phyloP scores from a whole-genome alignment of 495 filamentous ascomycete genomes.

The Penicillium cinerascens region DNA sequence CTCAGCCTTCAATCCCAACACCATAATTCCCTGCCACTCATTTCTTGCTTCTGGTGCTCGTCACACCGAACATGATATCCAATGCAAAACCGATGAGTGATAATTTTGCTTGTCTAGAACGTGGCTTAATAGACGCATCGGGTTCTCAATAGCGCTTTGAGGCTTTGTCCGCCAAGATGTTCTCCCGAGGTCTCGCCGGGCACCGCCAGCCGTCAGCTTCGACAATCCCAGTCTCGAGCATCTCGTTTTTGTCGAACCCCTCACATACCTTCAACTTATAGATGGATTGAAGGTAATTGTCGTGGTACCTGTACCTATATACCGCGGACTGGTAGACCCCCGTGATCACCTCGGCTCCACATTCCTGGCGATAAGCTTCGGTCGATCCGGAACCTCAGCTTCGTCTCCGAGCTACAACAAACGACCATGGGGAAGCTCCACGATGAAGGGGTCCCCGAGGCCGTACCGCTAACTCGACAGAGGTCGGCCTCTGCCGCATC shows the following conservation, averaged over 20 bases:
- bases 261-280: not conserved
- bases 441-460: slow-evolving; percentile 25
- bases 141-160: slow-evolving; percentile 3
- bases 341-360: slow-evolving; percentile 6
- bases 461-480: slow-evolving; percentile 24
- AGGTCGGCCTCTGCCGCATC: slow-evolving; percentile 30
- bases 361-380: slow-evolving; percentile 16
- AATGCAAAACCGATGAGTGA: too few relatives aligned
- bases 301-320: not conserved
- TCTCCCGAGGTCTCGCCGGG: not conserved
- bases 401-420: slow-evolving; percentile 2
- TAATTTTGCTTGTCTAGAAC: not conserved
- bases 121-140: not conserved
- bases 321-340: too few relatives aligned
- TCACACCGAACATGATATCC: too few relatives aligned
- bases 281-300: not conserved
- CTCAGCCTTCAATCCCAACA: not conserved
- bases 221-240: not conserved
- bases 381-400: slow-evolving; percentile 5
- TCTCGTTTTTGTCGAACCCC: not conserved
- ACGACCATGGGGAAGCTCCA: slow-evolving; percentile 34
- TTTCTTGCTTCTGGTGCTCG: not conserved
- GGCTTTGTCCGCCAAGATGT: slow-evolving; percentile 3
- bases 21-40: slow-evolving; percentile 1
- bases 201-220: too few relatives aligned